Evolutionary conservation across 2,329 filamentous ascomycete genomes (phyloP).

Genomic region (Alternaria rosae): DNA sequence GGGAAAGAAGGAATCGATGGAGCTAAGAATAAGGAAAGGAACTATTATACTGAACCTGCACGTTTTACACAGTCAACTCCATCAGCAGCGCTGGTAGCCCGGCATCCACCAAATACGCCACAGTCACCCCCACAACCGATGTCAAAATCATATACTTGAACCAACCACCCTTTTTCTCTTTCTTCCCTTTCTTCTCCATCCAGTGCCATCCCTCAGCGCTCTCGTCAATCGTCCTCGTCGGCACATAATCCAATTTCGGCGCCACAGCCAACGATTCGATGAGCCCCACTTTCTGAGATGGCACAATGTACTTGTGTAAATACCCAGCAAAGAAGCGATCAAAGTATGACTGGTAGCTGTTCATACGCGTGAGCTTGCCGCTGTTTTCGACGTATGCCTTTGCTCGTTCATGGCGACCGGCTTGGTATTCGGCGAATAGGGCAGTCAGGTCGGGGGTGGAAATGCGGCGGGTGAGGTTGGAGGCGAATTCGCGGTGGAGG

Average conservation of each 20-base stretch:
- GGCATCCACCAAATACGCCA: neutral
- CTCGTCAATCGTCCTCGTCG: conserved; percentile 23
- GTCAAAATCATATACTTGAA: neutral
- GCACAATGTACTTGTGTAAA: conserved; percentile 1
- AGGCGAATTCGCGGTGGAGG: conserved; percentile 17
- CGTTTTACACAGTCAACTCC: neutral
- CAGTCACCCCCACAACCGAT: neutral
- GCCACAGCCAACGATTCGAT: conserved; percentile 7
- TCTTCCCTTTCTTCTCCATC: neutral
- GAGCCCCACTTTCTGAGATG: conserved; percentile 1
- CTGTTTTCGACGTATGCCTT: conserved; percentile 15
- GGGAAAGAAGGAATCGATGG: too few species aligned
- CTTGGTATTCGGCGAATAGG: conserved; percentile 23
- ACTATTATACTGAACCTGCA: neutral
- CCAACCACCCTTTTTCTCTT: neutral
- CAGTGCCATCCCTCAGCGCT: conserved; percentile 15
- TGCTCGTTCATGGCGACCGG: conserved; percentile 13
- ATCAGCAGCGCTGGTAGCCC: neutral
- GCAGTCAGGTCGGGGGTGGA: conserved; percentile 8
- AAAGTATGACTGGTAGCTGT: conserved; percentile 18
- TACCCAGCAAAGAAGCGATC: conserved; percentile 11
- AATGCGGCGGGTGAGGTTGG: conserved; percentile 12
- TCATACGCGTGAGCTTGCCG: conserved; percentile 17
- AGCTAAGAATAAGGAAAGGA: neutral
- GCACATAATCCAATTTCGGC: conserved; percentile 23